These are phyloP conservation scores for Colletotrichum agaves DNA, from an alignment of 2,329 filamentous ascomycete genomes.

Conservation along the genomic window DNA sequence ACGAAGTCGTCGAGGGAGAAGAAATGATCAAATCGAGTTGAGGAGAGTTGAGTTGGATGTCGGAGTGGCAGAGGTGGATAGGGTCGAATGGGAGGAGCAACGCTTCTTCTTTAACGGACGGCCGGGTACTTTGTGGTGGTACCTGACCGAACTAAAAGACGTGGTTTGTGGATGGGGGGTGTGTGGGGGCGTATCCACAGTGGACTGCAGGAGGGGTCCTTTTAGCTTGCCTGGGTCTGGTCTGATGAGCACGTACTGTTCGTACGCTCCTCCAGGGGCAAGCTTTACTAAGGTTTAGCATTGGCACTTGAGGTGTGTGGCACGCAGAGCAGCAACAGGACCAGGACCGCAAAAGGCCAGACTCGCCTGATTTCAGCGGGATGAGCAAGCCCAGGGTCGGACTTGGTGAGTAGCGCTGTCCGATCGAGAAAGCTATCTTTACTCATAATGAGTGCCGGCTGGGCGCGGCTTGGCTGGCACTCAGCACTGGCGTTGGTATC, in stretches of 20 bases:
- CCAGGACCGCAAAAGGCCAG: constrained; percentile 13
- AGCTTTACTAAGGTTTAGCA: constrained; percentile 10
- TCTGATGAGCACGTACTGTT: not conserved
- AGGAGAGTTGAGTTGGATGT: not conserved
- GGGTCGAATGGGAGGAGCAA: constrained; percentile 31
- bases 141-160: constrained; percentile 19
- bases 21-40: not conserved
- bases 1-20: constrained; percentile 5
- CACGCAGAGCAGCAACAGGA: constrained; percentile 7
- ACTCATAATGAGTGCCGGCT: not conserved
- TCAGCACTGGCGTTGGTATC: constrained; percentile 3
- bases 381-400: constrained; percentile 17
- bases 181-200: not conserved
- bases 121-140: constrained; percentile 28
- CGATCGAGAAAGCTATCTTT: not conserved
- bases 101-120: constrained; percentile 34
- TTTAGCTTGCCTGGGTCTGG: not conserved
- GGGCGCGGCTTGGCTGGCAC: constrained; percentile 20
- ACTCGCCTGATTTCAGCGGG: constrained; percentile 31
- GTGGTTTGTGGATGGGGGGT: constrained; percentile 19
- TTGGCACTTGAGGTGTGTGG: constrained; percentile 18
- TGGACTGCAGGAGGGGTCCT: not conserved
- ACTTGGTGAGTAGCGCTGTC: not conserved
- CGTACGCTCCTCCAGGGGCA: not conserved
- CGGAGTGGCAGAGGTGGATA: not conserved